phyloP scores from a whole-genome alignment of 139 green algal genomes.

The Microglena sp. region DNA sequence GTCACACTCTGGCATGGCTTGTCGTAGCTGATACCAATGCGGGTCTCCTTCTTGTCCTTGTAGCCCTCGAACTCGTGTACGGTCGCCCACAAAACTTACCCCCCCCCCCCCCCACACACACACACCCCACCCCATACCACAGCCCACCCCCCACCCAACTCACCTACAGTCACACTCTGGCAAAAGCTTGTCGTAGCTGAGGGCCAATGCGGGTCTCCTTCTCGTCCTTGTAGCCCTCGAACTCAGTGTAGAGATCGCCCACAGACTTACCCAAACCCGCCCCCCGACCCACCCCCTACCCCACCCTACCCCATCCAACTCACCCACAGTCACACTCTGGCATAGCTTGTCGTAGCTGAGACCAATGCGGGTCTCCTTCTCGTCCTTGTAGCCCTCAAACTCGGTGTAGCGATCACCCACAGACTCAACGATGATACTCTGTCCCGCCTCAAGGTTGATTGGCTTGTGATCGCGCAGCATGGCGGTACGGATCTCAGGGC shows the following conservation, averaged over 20 bases:
- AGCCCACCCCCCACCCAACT: no score
- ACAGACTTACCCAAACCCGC: no score
- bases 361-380: conserved; percentile 46
- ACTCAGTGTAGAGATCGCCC: conserved; percentile 44
- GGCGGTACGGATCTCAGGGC: conserved; percentile 50
- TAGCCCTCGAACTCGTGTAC: conserved; percentile 48
- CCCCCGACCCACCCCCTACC: no score
- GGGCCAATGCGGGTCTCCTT: conserved; percentile 48
- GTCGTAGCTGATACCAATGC: conserved; percentile 42
- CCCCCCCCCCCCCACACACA: no score
- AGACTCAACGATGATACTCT: conserved; percentile 45
- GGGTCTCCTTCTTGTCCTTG: conserved; percentile 37
- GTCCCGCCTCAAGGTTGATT: conserved; percentile 33
- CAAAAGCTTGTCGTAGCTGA: conserved; percentile 56
- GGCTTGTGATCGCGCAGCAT: conserved; percentile 44
- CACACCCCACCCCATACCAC: no score
- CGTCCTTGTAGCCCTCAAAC: conserved; percentile 43
- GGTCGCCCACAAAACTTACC: conserved; percentile 50
- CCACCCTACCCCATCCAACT: no score
- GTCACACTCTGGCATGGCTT: conserved; percentile 40
- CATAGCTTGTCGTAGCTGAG: conserved; percentile 54
- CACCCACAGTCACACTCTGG: conserved; percentile 20
- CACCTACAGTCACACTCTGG: conserved; percentile 22
- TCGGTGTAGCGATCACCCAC: conserved; percentile 48
- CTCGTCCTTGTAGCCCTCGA: conserved; percentile 41